Percentiles rank a stretch among this genome's conserved stretches.
Conservation (phyloP, 2,329 filamentous ascomycete genomes). For the Fusarium sublunatum region DNA sequence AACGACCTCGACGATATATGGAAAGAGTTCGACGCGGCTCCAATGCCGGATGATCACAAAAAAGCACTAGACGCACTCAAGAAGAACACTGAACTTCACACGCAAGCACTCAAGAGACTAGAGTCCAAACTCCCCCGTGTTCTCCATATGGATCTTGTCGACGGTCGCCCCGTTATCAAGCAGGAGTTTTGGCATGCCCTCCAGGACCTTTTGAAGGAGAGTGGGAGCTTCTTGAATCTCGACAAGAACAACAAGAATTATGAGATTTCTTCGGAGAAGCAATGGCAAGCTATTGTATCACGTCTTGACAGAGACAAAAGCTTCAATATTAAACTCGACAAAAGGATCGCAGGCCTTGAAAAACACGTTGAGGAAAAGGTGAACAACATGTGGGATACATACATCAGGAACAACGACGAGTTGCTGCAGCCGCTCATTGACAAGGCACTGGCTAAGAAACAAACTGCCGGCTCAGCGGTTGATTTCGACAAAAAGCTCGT, state of each 20-base stretch:
- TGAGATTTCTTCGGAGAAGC: conserved; percentile 56
- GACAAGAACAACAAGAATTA: conserved; percentile 55
- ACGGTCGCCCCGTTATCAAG: conserved; percentile 66
- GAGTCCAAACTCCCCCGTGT: conserved; percentile 64
- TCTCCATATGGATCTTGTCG: conserved; percentile 64
- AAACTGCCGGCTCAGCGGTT: conserved; percentile 49
- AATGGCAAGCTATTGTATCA: conserved; percentile 60
- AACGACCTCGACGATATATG: conserved; percentile 33
- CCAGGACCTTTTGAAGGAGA: conserved; percentile 62
- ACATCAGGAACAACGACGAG: conserved; percentile 63
- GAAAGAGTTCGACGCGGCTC: conserved; percentile 25
- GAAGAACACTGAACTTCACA: conserved; percentile 50
- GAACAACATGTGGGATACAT: conserved; percentile 61
- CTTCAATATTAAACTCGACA: conserved; percentile 46
- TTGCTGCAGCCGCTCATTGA: conserved; percentile 50
- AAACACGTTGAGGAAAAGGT: conserved; percentile 47
- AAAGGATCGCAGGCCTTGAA: conserved; percentile 43
- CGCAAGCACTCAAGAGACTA: conserved; percentile 56
- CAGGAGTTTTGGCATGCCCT: conserved; percentile 75
- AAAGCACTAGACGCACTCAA: conserved; percentile 48
- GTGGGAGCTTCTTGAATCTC: conserved; percentile 60
- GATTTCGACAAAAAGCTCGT: conserved; percentile 52
- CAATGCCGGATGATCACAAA: conserved; percentile 45
- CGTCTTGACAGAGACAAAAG: conserved; percentile 54
- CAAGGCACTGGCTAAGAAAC: conserved; percentile 51